Conservation (phyloP, 2,329 filamentous ascomycete genomes). For the Aspergillus oerlinghausenensis region DNA sequence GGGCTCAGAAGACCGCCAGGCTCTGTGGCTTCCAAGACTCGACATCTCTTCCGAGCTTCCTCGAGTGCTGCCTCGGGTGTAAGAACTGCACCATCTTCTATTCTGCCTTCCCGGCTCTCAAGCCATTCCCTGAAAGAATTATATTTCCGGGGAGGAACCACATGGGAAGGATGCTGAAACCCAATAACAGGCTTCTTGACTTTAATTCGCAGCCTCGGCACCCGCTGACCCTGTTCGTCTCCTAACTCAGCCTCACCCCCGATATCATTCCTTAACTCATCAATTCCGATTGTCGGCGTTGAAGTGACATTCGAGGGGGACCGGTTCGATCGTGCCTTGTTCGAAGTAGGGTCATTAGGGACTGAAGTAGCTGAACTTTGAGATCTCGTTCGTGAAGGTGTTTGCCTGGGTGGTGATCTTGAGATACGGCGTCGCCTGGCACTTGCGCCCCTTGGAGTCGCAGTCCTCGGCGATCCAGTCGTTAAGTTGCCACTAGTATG, state of each 20-base stretch:
- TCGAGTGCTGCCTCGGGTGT: slow-evolving; percentile 59
- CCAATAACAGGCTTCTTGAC: slow-evolving; percentile 49
- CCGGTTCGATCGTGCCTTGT: slow-evolving; percentile 22
- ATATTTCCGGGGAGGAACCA: slow-evolving; percentile 42
- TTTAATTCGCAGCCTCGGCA: slow-evolving; percentile 43
- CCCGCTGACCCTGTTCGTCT: slow-evolving; percentile 19
- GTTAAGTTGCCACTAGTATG: slow-evolving; percentile 24
- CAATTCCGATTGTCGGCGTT: slow-evolving; percentile 4
- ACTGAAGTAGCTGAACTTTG: slow-evolving; percentile 23
- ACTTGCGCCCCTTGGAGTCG: slow-evolving; percentile 18
- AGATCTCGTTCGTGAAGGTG: slow-evolving; percentile 25
- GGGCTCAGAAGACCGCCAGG: slow-evolving; percentile 70
- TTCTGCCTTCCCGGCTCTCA: slow-evolving; percentile 45
- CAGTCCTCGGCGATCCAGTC: slow-evolving; percentile 29
- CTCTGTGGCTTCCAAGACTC: slow-evolving; percentile 67
- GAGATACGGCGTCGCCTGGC: slow-evolving; percentile 20
- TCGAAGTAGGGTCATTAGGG: slow-evolving; percentile 21
- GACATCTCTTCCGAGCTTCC: slow-evolving; percentile 66
- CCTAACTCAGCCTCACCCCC: slow-evolving; percentile 15
- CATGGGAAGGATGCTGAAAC: slow-evolving; percentile 50
- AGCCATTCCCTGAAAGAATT: slow-evolving; percentile 62
- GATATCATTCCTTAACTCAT: slow-evolving; percentile 6
- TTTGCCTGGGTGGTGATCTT: slow-evolving; percentile 24
- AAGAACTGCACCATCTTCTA: slow-evolving; percentile 40
- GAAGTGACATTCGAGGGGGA: slow-evolving; percentile 22